Evolutionary conservation across 495 filamentous ascomycete genomes (phyloP).

Genomic region (Amorphotheca resinae): DNA sequence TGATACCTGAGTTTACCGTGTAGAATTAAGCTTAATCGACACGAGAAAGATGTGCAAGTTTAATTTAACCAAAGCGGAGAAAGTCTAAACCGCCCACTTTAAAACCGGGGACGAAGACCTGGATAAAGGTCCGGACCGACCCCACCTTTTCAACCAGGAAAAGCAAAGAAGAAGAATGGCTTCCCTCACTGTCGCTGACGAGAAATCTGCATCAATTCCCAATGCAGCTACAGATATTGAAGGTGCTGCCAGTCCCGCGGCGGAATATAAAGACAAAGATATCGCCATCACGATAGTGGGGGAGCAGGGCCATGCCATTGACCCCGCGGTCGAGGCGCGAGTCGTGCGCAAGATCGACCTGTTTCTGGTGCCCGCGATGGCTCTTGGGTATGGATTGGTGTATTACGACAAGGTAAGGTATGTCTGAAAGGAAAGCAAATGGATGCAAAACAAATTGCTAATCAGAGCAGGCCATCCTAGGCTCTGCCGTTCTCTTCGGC

Average conservation of each 20-base stretch:
- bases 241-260: background rate
- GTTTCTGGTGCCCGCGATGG: conserved; percentile 60
- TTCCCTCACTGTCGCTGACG: background rate
- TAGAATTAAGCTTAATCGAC: no score
- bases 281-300: conserved; percentile 35
- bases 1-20: no score
- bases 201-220: background rate
- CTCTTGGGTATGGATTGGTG: conserved; percentile 58
- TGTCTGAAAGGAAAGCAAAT: background rate
- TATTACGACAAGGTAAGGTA: conserved; percentile 60
- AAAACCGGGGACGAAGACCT: no score
- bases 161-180: no score
- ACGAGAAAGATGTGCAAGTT: no score
- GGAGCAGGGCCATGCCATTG: conserved; percentile 37
- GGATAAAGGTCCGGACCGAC: no score
- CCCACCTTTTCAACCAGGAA: no score
- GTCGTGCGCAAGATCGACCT: conserved; percentile 59
- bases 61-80: no score
- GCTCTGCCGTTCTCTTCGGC: conserved; percentile 58
- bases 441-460: background rate
- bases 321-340: conserved; percentile 37
- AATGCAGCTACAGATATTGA: background rate
- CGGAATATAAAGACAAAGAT: conserved; percentile 8
- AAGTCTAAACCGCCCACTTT: no score
- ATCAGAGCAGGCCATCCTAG: conserved; percentile 52